Conservation (phyloP, 2,329 filamentous ascomycete genomes). For the Helotiales sp. region DNA sequence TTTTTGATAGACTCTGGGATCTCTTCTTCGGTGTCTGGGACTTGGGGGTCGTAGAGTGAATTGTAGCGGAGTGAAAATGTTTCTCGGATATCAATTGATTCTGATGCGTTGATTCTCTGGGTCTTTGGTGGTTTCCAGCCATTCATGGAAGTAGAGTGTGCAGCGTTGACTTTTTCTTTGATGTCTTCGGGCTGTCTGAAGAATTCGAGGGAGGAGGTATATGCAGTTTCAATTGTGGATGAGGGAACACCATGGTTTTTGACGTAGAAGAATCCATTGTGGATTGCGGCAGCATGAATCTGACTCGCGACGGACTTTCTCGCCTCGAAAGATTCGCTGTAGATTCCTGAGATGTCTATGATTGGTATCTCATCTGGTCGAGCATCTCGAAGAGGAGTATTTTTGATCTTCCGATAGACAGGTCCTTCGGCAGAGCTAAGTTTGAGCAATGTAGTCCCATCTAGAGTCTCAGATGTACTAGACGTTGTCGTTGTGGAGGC, state of each 20-base stretch:
- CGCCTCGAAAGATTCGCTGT: conserved; percentile 35
- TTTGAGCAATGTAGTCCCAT: not conserved
- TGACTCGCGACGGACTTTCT: conserved; percentile 38
- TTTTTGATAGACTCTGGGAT: conserved; percentile 4
- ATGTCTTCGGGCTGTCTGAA: conserved; percentile 33
- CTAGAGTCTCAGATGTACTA: not conserved
- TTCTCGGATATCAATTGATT: conserved; percentile 12
- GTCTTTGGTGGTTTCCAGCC: conserved; percentile 13
- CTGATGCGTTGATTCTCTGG: conserved; percentile 10
- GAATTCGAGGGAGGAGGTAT: conserved; percentile 29
- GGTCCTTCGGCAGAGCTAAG: conserved; percentile 14
- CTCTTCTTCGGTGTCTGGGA: not conserved
- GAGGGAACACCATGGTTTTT: conserved; percentile 40
- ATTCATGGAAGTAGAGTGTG: conserved; percentile 9
- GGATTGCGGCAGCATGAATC: conserved; percentile 40
- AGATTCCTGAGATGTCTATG: conserved; percentile 41
- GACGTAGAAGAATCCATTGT: conserved; percentile 46
- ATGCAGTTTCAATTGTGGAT: not conserved
- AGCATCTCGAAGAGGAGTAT: conserved; percentile 5
- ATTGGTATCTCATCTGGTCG: conserved; percentile 43
- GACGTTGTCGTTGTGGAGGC: not conserved
- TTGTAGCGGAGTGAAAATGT: conserved; percentile 14
- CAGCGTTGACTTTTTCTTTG: conserved; percentile 36
- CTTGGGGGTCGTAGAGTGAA: conserved; percentile 8
- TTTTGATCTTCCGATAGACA: conserved; percentile 8